These are phyloP conservation scores for Geotrichum europaeum DNA, from an alignment of 1,139 yeast genomes.

Conservation along the genomic window DNA sequence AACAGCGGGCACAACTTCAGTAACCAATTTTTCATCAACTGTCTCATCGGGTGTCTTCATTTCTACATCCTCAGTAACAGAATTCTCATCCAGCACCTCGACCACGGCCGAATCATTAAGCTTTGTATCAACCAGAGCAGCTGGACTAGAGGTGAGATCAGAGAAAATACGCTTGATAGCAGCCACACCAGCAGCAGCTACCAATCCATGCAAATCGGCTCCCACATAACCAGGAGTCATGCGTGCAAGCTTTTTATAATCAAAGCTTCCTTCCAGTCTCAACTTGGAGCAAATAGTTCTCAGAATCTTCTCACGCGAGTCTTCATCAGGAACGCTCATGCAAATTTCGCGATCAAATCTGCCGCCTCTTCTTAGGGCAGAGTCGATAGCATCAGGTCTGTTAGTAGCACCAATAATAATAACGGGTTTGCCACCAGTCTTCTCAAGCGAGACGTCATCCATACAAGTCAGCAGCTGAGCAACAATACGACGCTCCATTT, in stretches of 20 bases:
- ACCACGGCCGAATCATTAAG: constrained; percentile 10
- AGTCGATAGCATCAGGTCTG: constrained; percentile 92
- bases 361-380: constrained; percentile 95
- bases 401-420: constrained; percentile 96
- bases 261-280: constrained; percentile 64
- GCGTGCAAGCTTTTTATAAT: constrained; percentile 70
- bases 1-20: constrained; percentile 6
- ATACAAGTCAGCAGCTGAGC: constrained; percentile 91
- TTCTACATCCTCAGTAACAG: constrained; percentile 15
- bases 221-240: constrained; percentile 98
- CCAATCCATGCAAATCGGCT: constrained; percentile 90
- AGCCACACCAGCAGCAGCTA: constrained; percentile 90
- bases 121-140: constrained; percentile 35
- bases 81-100: constrained; percentile 24
- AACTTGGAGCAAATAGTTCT: constrained; percentile 61
- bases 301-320: constrained; percentile 69
- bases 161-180: constrained; percentile 85
- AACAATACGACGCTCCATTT: constrained; percentile 95
- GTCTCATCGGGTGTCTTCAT: constrained; percentile 8
- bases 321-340: constrained; percentile 85
- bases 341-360: constrained; percentile 94
- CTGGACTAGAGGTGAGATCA: constrained; percentile 29
- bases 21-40: neutral
- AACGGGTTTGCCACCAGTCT: constrained; percentile 89
- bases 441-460: constrained; percentile 84